Evolutionary conservation across 2,329 filamentous ascomycete genomes (phyloP), one percentile per base, ranked within the genome.

Genomic region (Aspergillus calidoustus): DNA sequence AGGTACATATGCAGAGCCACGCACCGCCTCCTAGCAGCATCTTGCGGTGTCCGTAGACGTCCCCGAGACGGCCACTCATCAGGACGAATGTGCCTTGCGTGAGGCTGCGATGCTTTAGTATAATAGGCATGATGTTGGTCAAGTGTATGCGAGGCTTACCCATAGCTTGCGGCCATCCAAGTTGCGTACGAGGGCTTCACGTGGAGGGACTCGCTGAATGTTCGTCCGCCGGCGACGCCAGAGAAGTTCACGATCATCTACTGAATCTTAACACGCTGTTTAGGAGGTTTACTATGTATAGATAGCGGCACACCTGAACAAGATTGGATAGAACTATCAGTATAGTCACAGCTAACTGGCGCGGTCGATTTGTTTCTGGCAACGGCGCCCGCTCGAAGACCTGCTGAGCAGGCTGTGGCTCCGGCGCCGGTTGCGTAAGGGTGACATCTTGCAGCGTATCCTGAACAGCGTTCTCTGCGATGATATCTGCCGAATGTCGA

Each of bases 71-170:
- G 3, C 85, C 85, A 2, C 81, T 82, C 2, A 85, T 76, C 3
- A 89, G 76, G 34, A 88, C 83, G 66, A 88, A 88, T 0, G 85
- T 83, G 11, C 86, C 86, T 63, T 84, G 82, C 0, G 83, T 81
- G 13, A 84, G 71, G 1, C 80, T 83, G 25, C 30, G 15, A 34
- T 28, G 25, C 23, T 2, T 53, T 59, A 28, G 55, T 57, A 34
- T 25, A 3, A 50, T 22, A 34, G 23, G 9, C 34, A 17, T 9
- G 31, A 52, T 31, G 6, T 13, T 7, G 13, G 41, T 7, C 17
- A 41, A 13, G 34, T 41, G 15, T 41, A 41, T 13, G 11, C 0
- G 13, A 48, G 43, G 43, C 61, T 64, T 57, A 71, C 70, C 61
- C 65, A 58, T 72, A 72, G 52, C 70, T 72, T 51, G 70, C 70